A percentile compares a stretch with the other conserved stretches of the same genome.
Evolutionary conservation across 352 stramenopile genomes (phyloP).

Genomic region (Phytophthora pluvialis): DNA sequence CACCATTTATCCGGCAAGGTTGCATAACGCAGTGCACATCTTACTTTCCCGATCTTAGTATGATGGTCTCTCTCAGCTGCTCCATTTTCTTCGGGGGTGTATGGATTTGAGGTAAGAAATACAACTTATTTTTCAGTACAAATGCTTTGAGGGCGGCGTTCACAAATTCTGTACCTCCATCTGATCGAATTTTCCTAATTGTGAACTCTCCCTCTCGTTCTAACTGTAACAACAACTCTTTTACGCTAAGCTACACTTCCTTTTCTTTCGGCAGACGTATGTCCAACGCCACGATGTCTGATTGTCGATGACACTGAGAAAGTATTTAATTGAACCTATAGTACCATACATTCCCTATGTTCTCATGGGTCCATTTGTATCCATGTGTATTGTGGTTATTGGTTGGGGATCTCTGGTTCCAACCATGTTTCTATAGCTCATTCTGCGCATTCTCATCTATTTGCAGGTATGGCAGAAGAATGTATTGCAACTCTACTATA

Average conservation of each 20-base stretch:
- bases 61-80: constrained; percentile 3
- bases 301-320: constrained; percentile 12
- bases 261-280: constrained; percentile 9
- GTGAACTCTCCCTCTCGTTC: constrained; percentile 5
- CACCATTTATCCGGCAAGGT: neutral
- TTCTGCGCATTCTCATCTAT: constrained; percentile 15
- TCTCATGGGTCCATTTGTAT: constrained; percentile 19
- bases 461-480: neutral
- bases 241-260: neutral
- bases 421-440: constrained; percentile 18
- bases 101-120: constrained; percentile 6
- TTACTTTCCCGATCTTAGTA: constrained; percentile 1
- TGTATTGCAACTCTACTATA: neutral
- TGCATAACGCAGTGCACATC: neutral
- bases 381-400: constrained; percentile 22
- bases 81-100: constrained; percentile 4
- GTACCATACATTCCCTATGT: constrained; percentile 7
- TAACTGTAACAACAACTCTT: neutral
- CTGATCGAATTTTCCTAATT: neutral
- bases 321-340: constrained; percentile 8
- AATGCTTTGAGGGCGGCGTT: neutral
- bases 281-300: constrained; percentile 13
- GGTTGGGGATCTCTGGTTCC: constrained; percentile 1
- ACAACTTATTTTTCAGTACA: neutral
- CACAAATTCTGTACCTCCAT: constrained; percentile 7